phyloP scores from a whole-genome alignment of 1,284 basidiomycete species.

The Apiotrichum laibachii region DNA sequence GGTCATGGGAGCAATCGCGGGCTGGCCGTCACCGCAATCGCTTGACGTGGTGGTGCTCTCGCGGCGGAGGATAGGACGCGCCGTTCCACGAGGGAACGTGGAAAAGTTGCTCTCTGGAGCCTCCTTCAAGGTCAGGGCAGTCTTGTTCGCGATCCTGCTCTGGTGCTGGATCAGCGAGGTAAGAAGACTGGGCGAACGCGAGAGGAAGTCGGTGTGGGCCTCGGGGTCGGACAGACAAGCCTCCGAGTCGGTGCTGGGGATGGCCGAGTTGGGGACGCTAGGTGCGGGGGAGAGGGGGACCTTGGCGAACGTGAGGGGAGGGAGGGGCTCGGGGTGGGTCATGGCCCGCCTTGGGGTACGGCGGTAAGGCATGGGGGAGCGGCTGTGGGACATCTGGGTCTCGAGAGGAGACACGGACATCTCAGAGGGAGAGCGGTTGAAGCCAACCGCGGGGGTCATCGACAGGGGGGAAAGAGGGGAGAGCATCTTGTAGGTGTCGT shows the following conservation, averaged over 20 bases:
- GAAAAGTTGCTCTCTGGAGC: neutral
- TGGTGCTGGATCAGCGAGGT: constrained; percentile 23
- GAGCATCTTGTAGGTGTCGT: neutral
- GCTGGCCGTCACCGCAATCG: neutral
- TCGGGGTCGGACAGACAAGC: constrained; percentile 7
- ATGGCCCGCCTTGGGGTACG: neutral
- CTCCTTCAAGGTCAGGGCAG: neutral
- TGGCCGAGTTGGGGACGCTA: neutral
- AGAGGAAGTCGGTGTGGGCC: constrained; percentile 1
- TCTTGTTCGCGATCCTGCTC: constrained; percentile 3
- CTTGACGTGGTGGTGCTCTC: constrained; percentile 4
- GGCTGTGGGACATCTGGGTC: neutral
- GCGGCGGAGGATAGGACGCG: constrained; percentile 20
- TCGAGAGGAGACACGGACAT: neutral
- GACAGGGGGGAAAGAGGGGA: neutral
- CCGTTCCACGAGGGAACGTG: neutral
- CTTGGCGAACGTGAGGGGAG: constrained; percentile 22
- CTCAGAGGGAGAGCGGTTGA: neutral
- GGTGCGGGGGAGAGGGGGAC: constrained; percentile 12
- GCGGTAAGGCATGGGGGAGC: neutral
- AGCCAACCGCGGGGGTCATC: neutral
- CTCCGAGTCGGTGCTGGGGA: constrained; percentile 19
- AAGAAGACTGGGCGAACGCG: constrained; percentile 22
- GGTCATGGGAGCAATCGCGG: neutral
- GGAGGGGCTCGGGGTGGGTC: constrained; percentile 6